These are phyloP conservation scores for Lactifluus subvellereus DNA, from an alignment of 768 basidiomycete genomes.

Conservation along the genomic window DNA sequence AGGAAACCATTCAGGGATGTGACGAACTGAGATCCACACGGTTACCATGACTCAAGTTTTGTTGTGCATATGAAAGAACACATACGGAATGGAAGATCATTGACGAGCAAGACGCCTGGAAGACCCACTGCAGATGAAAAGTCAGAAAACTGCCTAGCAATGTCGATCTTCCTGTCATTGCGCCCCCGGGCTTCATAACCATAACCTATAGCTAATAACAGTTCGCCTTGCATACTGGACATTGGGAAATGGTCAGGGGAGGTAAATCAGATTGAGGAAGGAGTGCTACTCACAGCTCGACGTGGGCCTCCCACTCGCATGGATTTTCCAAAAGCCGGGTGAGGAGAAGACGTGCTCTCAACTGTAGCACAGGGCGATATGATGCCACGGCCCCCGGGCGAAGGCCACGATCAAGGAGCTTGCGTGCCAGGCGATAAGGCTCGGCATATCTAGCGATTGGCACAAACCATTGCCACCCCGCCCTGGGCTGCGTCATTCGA, in stretches of 20 bases:
- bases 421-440: not conserved
- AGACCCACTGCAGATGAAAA: not conserved
- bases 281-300: not conserved
- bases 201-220: constrained; percentile 2
- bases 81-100: constrained; percentile 17
- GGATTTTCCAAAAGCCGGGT: not conserved
- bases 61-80: not conserved
- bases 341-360: not conserved
- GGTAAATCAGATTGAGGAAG: not conserved
- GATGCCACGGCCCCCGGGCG: not conserved
- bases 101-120: constrained; percentile 13
- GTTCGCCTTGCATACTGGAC: not conserved
- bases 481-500: not conserved
- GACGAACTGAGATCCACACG: not conserved
- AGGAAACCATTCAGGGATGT: constrained; percentile 8
- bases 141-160: not conserved
- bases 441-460: not conserved
- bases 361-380: not conserved
- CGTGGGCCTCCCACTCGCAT: not conserved
- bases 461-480: not conserved
- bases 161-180: not conserved
- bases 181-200: constrained; percentile 1
- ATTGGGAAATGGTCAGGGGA: not conserved
- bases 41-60: not conserved
- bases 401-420: not conserved